Conservation (phyloP, 148 eudicot species). For the Cornus controversa region DNA sequence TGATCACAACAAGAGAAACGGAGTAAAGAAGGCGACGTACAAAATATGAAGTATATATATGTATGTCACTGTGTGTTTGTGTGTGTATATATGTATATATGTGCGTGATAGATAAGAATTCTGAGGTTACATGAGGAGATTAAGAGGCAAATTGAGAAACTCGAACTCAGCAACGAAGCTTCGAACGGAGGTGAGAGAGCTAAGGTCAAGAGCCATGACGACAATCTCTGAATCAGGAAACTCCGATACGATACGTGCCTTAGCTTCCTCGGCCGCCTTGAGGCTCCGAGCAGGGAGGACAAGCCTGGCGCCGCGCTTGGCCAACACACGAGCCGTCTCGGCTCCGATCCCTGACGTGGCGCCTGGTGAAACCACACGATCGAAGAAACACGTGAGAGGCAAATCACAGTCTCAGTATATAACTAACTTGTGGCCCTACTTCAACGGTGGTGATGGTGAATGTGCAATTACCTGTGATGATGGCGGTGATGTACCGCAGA, state of each 20-base stretch:
- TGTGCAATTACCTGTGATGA: constrained; percentile 70
- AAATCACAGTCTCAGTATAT: too few species aligned
- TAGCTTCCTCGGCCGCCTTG: constrained; percentile 78
- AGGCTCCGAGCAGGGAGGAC: constrained; percentile 68
- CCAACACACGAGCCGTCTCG: constrained; percentile 85
- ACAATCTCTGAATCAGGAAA: constrained; percentile 55
- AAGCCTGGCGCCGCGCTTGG: constrained; percentile 71
- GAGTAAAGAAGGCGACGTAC: too few species aligned
- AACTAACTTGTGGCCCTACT: not conserved
- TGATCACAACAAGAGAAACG: too few species aligned
- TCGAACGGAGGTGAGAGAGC: constrained; percentile 71
- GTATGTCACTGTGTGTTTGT: not conserved
- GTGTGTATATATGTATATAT: not conserved
- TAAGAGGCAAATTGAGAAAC: constrained; percentile 71
- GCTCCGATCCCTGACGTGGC: constrained; percentile 99
- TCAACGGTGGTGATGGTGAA: not conserved
- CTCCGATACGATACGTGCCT: constrained; percentile 58
- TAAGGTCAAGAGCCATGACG: constrained; percentile 82
- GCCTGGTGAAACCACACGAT: constrained; percentile 33
- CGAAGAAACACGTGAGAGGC: constrained; percentile 1
- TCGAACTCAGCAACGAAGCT: constrained; percentile 58
- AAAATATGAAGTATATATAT: too few species aligned
- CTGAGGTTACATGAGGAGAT: constrained; percentile 73
- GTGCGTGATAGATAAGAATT: too few species aligned
- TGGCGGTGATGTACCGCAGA: constrained; percentile 63